Evolutionary conservation across 257 asterid species (phyloP), one percentile per base, ranked within the genome.

Genomic region (Leonotis leonurus): DNA sequence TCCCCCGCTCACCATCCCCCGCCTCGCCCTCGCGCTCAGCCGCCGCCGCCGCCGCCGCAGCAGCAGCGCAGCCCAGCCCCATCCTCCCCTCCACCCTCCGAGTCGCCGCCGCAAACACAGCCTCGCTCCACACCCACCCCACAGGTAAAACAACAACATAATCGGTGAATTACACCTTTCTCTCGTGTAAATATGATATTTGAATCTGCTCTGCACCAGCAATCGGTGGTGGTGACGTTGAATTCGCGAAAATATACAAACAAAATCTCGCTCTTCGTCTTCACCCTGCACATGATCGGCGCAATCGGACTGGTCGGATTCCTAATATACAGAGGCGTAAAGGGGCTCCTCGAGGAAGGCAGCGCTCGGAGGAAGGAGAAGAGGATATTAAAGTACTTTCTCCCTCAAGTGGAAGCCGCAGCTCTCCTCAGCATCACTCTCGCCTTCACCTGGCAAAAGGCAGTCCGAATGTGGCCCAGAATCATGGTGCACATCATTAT

Each of bases 351-450:
- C 3, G 57, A 74, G 73, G 86, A 71, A 62, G 95, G 99, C 26
- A 64, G 56, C 11, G 68, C 76, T 10, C 73, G 55, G 24, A 73
- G 77, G 54, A 62, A 44, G 22, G 99, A 89, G 58, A 73, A 70
- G 62, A 82, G 79, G 67, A 48, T 85, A 14, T 40, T 93, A 62
- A 80, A 51, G 73, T 75, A 83, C 68, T 93, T 93, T 36, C 76
- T 93, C 3, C 99, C 99, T 29, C 99, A 93, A 46, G 86, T 89
- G 21, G 96, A 87, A 73, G 97, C 83, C 39, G 95, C 96, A 3
- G 78, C 96, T 16, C 35, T 85, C 48, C 86, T 93, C 24, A 89
- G 97, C 83, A 80, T 93, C 43, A 82, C 86, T 6, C 80, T 93
- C 5, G 97, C 99, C 25, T 68, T 93, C 57, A 21, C 81, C 25